Evolutionary conservation across 176 grass and related monocot species (phyloP).

Genomic region (Paspalum vaginatum): DNA sequence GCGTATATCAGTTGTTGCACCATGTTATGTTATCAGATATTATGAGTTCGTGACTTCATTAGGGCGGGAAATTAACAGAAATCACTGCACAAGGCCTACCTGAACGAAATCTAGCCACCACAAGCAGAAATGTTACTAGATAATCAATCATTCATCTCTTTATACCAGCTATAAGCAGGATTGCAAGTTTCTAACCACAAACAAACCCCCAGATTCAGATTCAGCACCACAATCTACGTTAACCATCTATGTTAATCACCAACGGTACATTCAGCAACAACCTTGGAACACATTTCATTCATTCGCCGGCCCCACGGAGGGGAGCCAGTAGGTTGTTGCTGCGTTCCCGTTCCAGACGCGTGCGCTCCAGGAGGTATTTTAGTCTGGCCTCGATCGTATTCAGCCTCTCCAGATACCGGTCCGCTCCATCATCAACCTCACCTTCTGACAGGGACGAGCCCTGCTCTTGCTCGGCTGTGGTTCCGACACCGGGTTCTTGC

Average conservation of each 20-base stretch:
- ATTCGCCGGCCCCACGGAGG: neutral
- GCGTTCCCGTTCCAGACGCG: neutral
- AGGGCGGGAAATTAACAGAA: no score
- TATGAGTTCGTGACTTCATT: no score
- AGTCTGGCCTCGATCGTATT: neutral
- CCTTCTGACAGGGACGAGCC: neutral
- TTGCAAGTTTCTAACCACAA: neutral
- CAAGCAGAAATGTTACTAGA: no score
- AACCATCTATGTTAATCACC: no score
- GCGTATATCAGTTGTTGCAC: no score
- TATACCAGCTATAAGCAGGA: neutral
- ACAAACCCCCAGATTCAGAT: neutral
- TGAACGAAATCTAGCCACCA: no score
- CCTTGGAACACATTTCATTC: neutral
- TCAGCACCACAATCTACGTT: neutral
- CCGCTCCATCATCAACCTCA: neutral
- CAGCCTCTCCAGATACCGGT: neutral
- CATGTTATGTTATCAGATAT: no score
- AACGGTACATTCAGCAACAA: no score
- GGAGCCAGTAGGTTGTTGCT: no score
- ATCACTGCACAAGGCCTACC: no score
- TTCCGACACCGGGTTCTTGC: neutral
- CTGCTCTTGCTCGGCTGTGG: neutral
- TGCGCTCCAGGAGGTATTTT: neutral
- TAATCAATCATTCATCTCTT: no score